These are phyloP conservation scores for Nectriaceae sp. DNA, from an alignment of 2,329 filamentous ascomycete genomes.

Conservation along the genomic window DNA sequence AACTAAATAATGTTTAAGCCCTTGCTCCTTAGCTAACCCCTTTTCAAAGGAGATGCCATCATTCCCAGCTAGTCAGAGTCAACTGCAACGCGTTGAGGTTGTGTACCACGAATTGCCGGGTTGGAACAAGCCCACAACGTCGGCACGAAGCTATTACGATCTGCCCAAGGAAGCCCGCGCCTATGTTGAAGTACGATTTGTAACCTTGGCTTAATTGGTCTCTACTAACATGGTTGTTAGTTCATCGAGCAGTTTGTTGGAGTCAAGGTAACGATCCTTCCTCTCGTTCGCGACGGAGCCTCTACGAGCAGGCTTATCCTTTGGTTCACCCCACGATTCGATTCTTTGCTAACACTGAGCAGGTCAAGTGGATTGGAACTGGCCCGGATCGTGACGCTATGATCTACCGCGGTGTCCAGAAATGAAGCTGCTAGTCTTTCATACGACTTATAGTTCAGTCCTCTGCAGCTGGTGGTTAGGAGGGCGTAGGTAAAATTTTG, in stretches of 20 bases:
- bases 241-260: not conserved
- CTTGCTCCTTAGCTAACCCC: too few relatives aligned
- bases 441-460: too few relatives aligned
- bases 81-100: not conserved
- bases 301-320: too few relatives aligned
- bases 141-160: not conserved
- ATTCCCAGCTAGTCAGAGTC: not conserved
- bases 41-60: not conserved
- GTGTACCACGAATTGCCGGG: not conserved
- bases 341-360: not conserved
- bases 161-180: not conserved
- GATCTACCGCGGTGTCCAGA: too few relatives aligned
- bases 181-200: not conserved
- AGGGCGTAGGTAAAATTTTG: too few relatives aligned
- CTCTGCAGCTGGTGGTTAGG: too few relatives aligned
- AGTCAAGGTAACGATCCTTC: not conserved
- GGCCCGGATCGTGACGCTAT: not conserved
- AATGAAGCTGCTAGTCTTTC: too few relatives aligned
- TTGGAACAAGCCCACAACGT: not conserved
- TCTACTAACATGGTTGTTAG: not conserved
- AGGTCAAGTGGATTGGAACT: constrained; percentile 1
- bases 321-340: too few relatives aligned
- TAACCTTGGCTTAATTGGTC: not conserved
- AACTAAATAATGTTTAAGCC: too few relatives aligned
- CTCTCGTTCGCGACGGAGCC: not conserved